Conservation (phyloP, 768 basidiomycete genomes). For the Russula lepida region DNA sequence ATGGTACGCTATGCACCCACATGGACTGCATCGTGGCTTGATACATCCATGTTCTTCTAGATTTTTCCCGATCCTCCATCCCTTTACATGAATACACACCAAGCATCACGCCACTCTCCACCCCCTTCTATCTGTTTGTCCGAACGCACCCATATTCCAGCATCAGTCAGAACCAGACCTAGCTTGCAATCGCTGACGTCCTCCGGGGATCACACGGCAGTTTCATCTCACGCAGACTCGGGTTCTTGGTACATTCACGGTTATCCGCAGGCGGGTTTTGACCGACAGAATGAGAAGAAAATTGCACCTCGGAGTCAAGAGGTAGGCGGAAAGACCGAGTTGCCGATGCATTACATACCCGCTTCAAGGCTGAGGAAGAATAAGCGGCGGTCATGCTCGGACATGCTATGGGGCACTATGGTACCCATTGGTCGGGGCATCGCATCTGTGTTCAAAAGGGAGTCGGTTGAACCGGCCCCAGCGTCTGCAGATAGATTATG, state of each 20-base stretch:
- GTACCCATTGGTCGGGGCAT: constrained; percentile 11
- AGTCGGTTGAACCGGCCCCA: neutral
- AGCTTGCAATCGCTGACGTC: constrained; percentile 15
- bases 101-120: constrained; percentile 1
- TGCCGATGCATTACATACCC: constrained; percentile 18
- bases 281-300: neutral
- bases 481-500: neutral
- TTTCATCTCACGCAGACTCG: constrained; percentile 7
- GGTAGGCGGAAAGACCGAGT: neutral
- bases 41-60: neutral
- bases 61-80: constrained; percentile 20
- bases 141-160: constrained; percentile 9
- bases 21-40: neutral
- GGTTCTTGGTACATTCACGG: constrained; percentile 16
- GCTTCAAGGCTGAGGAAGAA: constrained; percentile 11
- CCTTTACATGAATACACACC: constrained; percentile 11
- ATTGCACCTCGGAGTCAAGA: neutral
- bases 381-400: constrained; percentile 14
- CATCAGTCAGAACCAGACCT: constrained; percentile 8
- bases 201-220: constrained; percentile 2
- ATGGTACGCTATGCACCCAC: constrained; percentile 7
- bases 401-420: constrained; percentile 10
- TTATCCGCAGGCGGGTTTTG: neutral
- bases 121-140: constrained; percentile 9
- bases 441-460: constrained; percentile 6